A percentile compares a stretch with the other conserved stretches of the same genome.
Evolutionary conservation across 805 yeast species (phyloP).

Genomic region (Peterozyma xylosa): DNA sequence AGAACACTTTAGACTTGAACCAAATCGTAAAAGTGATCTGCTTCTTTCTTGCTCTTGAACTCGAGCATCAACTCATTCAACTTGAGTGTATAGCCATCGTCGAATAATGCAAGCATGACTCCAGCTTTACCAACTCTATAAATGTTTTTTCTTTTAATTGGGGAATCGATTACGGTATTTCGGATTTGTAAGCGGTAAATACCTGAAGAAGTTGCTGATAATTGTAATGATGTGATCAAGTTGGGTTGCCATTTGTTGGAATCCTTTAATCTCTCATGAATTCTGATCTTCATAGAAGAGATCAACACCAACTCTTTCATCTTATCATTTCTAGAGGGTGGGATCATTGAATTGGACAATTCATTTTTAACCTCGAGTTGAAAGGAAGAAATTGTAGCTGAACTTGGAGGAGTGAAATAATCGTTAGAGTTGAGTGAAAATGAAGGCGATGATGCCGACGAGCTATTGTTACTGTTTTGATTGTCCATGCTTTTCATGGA

Average conservation of each 20-base stretch:
- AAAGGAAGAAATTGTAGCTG: slow-evolving; percentile 2
- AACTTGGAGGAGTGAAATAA: slow-evolving; percentile 7
- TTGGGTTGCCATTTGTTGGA: slow-evolving; percentile 7
- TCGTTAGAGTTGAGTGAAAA: background rate
- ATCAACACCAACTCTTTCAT: slow-evolving; percentile 2
- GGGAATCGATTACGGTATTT: background rate
- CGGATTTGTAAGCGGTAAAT: slow-evolving; percentile 4
- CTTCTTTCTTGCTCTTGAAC: slow-evolving; percentile 5
- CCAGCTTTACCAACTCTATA: slow-evolving; percentile 9
- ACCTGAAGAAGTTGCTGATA: slow-evolving; percentile 1
- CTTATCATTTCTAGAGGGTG: background rate
- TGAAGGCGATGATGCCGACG: background rate
- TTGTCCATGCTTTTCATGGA: background rate
- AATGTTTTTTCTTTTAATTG: slow-evolving; percentile 4
- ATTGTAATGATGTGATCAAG: slow-evolving; percentile 2
- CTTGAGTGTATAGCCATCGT: background rate
- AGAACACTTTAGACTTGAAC: no score
- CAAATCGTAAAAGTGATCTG: background rate
- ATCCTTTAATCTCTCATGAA: slow-evolving; percentile 4
- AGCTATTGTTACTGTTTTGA: no score
- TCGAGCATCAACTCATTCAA: slow-evolving; percentile 6
- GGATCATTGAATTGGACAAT: background rate
- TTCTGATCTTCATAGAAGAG: slow-evolving; percentile 2
- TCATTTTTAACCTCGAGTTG: no score
- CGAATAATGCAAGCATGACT: slow-evolving; percentile 2